A percentile compares a stretch with the other conserved stretches of the same genome.
phyloP scores from a whole-genome alignment of 1,284 basidiomycete genomes.

The Wallemia hederae region DNA sequence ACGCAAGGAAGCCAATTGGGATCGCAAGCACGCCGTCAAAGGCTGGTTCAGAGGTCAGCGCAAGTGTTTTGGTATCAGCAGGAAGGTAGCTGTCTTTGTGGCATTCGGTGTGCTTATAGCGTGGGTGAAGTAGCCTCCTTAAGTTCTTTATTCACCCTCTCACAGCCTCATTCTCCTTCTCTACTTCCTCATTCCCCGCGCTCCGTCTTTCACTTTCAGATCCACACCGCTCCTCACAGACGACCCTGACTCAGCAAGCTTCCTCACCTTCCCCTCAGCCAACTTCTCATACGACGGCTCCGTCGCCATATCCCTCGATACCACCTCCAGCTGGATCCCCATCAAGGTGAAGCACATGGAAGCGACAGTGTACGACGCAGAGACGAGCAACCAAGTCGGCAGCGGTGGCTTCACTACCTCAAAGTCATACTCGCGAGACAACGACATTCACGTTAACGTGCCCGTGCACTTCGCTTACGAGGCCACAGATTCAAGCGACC shows the following conservation, averaged over 20 bases:
- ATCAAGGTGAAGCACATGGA: background rate
- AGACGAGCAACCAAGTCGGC: background rate
- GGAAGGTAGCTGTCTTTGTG: background rate
- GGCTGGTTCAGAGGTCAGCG: background rate
- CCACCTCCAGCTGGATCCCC: background rate
- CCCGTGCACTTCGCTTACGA: background rate
- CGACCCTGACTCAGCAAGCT: background rate
- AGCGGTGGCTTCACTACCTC: background rate
- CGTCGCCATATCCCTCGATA: background rate
- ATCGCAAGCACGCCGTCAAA: background rate
- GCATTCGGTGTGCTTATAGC: background rate
- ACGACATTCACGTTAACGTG: background rate
- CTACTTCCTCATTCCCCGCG: background rate
- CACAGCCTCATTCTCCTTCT: background rate
- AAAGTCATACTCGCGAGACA: background rate
- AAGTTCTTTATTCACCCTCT: background rate
- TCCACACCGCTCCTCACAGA: background rate
- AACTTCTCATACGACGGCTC: background rate
- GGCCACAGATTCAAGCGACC: background rate
- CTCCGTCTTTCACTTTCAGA: background rate
- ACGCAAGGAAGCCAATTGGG: background rate
- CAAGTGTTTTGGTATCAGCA: background rate
- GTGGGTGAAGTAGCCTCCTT: background rate
- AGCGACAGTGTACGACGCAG: background rate
- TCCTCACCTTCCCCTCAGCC: background rate